These are phyloP conservation scores for Sarocladiaceae sp. DNA, from an alignment of 2,329 filamentous ascomycete genomes.

Conservation along the genomic window DNA sequence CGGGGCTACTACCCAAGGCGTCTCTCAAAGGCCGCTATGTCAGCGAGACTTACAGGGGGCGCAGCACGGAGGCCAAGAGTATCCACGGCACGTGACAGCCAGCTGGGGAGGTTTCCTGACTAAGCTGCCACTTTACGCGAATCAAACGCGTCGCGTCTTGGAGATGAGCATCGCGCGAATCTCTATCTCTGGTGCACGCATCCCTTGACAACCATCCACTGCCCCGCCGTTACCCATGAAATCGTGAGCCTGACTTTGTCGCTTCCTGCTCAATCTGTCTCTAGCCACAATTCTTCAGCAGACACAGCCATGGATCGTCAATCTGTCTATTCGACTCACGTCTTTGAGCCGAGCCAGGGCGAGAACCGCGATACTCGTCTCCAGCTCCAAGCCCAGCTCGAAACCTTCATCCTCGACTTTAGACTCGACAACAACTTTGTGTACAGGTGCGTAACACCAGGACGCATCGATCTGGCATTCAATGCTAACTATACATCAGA, in stretches of 20 bases:
- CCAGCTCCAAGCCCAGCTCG: slow-evolving; percentile 71
- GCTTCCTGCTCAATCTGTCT: no score
- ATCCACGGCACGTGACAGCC: background rate
- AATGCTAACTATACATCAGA: slow-evolving; percentile 38
- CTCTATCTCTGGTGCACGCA: background rate
- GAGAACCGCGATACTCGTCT: slow-evolving; percentile 62
- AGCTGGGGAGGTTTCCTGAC: slow-evolving; percentile 6
- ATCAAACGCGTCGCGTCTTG: slow-evolving; percentile 3
- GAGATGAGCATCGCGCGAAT: slow-evolving; percentile 5
- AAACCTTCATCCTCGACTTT: slow-evolving; percentile 90
- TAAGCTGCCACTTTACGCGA: slow-evolving; percentile 8
- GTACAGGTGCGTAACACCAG: slow-evolving; percentile 63
- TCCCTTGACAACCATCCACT: slow-evolving; percentile 4
- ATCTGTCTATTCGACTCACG: slow-evolving; percentile 78
- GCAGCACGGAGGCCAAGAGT: slow-evolving; percentile 1
- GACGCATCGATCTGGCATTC: background rate
- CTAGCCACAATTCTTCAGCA: no score
- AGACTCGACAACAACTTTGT: slow-evolving; percentile 90
- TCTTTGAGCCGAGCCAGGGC: slow-evolving; percentile 64
- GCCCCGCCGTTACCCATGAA: background rate
- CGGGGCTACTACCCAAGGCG: background rate
- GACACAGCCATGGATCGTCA: slow-evolving; percentile 73
- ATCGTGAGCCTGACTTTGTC: background rate
- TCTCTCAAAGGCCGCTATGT: slow-evolving; percentile 3
- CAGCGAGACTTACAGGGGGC: slow-evolving; percentile 3